phyloP scores from a whole-genome alignment of 148 eudicot species.

The Pharnaceum exiguum region DNA sequence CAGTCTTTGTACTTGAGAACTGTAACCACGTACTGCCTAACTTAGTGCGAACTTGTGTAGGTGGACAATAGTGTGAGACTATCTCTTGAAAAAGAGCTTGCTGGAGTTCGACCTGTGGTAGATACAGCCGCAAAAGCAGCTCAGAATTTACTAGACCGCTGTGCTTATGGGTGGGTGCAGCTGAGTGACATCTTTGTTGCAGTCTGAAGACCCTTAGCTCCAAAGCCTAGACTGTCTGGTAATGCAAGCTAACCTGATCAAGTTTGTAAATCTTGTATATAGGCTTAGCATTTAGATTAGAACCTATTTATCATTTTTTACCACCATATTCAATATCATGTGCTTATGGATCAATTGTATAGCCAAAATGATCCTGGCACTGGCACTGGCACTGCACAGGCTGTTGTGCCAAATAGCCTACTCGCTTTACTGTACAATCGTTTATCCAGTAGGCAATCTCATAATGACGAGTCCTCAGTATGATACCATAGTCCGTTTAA shows the following conservation, averaged over 20 bases:
- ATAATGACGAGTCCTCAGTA: too few species aligned
- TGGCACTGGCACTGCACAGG: too few species aligned
- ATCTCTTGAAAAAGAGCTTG: constrained; percentile 56
- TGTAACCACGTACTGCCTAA: neutral
- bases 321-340: neutral
- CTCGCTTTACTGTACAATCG: too few species aligned
- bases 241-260: neutral
- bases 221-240: neutral
- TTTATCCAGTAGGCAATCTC: too few species aligned
- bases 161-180: constrained; percentile 96
- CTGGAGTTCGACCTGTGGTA: constrained; percentile 53
- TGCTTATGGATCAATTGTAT: too few species aligned
- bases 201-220: constrained; percentile 23
- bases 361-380: too few species aligned
- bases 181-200: constrained; percentile 53
- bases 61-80: constrained; percentile 49
- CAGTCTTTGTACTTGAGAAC: neutral
- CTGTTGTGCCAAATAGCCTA: too few species aligned
- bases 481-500: too few species aligned
- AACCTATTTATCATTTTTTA: neutral
- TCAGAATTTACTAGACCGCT: constrained; percentile 63
- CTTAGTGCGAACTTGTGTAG: constrained; percentile 28
- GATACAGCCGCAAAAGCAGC: constrained; percentile 52
- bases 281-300: neutral
- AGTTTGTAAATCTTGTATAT: neutral